Evolutionary conservation across 2,329 filamentous ascomycete genomes (phyloP).

Genomic region (Aspergillus fructus): DNA sequence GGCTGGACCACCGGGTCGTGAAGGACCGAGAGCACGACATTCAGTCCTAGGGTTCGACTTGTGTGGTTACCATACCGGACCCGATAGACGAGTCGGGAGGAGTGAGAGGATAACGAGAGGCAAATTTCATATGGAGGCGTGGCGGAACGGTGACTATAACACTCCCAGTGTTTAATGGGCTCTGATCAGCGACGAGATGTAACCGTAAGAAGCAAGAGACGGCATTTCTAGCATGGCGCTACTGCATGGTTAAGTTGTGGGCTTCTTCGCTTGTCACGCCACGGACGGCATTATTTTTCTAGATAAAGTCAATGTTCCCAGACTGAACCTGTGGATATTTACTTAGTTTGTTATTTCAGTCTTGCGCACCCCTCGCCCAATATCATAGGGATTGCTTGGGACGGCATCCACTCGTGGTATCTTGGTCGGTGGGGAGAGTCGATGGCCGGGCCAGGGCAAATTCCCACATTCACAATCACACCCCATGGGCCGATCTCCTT

Average conservation of each 20-base stretch:
- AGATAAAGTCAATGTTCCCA: neutral
- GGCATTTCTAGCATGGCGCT: conserved; percentile 1
- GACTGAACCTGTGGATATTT: neutral
- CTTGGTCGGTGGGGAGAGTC: neutral
- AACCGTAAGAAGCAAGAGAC: neutral
- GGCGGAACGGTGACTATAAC: neutral
- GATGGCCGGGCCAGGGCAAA: neutral
- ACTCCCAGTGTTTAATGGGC: neutral
- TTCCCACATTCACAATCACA: neutral
- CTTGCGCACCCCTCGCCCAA: neutral
- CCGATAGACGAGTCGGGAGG: neutral
- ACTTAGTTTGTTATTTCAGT: neutral
- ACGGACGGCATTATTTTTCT: neutral
- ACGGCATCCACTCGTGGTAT: no score
- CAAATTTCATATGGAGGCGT: no score
- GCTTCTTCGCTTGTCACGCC: neutral
- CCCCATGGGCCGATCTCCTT: neutral
- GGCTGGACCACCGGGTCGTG: conserved; percentile 18
- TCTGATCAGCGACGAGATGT: neutral
- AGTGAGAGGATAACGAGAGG: no score
- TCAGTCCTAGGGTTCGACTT: neutral
- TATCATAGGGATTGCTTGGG: neutral
- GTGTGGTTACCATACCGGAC: neutral
- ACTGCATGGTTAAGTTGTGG: conserved; percentile 6
- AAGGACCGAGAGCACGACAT: neutral